These are phyloP conservation scores for Colletotrichum sp. DNA, from an alignment of 2,329 filamentous ascomycete genomes.

Conservation along the genomic window DNA sequence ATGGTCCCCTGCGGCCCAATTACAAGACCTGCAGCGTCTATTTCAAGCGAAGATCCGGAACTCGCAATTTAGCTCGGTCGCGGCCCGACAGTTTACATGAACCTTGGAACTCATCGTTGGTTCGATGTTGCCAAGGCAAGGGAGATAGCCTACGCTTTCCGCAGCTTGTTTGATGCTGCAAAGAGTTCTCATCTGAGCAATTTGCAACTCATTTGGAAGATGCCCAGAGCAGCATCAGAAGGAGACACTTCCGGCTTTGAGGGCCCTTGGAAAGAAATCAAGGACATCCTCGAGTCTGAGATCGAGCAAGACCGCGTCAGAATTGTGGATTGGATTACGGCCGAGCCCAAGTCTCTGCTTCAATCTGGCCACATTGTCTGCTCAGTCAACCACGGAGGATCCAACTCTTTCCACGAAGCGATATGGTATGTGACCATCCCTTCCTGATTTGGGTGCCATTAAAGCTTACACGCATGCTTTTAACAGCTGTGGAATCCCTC, in stretches of 20 bases:
- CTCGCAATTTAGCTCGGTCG: constrained; percentile 45
- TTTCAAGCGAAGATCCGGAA: constrained; percentile 43
- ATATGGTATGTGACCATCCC: neutral
- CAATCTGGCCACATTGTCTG: neutral
- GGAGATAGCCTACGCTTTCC: constrained; percentile 42
- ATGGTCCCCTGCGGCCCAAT: constrained; percentile 45
- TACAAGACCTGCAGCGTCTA: constrained; percentile 37
- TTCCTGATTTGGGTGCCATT: rapidly evolving
- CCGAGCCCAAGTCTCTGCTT: neutral
- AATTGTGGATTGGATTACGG: neutral
- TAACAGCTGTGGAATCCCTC: neutral
- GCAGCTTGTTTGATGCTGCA: constrained; percentile 31
- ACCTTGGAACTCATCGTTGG: constrained; percentile 43
- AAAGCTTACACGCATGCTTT: neutral
- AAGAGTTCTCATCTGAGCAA: neutral
- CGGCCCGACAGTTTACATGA: constrained; percentile 50
- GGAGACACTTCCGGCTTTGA: neutral
- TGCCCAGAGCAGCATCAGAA: neutral
- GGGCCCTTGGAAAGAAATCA: neutral
- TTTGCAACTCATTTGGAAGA: neutral
- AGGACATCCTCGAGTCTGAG: neutral
- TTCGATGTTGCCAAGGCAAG: constrained; percentile 32
- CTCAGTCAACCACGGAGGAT: neutral
- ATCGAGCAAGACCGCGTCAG: neutral
- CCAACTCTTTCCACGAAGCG: neutral